Percentiles rank a stretch among this genome's conserved stretches.
phyloP scores from a whole-genome alignment of 345 rosid species.

The Gossypium sturtianum region DNA sequence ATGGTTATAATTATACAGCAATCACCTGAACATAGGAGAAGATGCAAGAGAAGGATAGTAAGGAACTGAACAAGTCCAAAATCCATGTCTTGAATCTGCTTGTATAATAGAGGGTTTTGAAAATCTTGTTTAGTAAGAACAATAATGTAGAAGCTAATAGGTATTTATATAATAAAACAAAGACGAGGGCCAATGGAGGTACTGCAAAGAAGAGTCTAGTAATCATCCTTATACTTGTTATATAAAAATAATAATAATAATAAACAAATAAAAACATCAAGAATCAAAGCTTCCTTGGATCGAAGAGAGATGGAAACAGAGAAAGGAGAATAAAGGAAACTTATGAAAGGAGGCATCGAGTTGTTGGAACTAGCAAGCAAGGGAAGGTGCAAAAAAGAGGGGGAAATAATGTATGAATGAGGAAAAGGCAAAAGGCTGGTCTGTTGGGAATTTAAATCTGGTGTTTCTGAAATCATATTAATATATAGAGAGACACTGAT shows the following conservation, averaged over 20 bases:
- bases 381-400: constrained; percentile 54
- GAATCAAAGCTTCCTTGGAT: constrained; percentile 89
- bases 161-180: constrained; percentile 18
- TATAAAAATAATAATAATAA: constrained; percentile 15
- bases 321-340: constrained; percentile 84
- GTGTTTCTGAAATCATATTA: neutral
- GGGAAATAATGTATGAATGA: constrained; percentile 30
- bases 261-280: constrained; percentile 22
- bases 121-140: constrained; percentile 21
- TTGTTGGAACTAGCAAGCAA: constrained; percentile 78
- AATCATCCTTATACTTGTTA: constrained; percentile 30
- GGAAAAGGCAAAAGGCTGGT: constrained; percentile 2
- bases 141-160: constrained; percentile 32
- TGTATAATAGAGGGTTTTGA: constrained; percentile 5
- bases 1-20: neutral
- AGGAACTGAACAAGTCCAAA: constrained; percentile 29
- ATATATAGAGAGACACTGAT: neutral
- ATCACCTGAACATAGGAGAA: constrained; percentile 69
- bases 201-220: constrained; percentile 46
- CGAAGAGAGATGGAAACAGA: constrained; percentile 48
- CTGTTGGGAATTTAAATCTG: constrained; percentile 19
- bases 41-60: constrained; percentile 39
- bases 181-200: constrained; percentile 39
- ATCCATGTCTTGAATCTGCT: constrained; percentile 41
- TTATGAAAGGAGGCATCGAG: constrained; percentile 83